A percentile compares a stretch with the other conserved stretches of the same genome.
These are phyloP conservation scores for Chalciporus piperatus DNA, from an alignment of 768 basidiomycete genomes.

Conservation along the genomic window DNA sequence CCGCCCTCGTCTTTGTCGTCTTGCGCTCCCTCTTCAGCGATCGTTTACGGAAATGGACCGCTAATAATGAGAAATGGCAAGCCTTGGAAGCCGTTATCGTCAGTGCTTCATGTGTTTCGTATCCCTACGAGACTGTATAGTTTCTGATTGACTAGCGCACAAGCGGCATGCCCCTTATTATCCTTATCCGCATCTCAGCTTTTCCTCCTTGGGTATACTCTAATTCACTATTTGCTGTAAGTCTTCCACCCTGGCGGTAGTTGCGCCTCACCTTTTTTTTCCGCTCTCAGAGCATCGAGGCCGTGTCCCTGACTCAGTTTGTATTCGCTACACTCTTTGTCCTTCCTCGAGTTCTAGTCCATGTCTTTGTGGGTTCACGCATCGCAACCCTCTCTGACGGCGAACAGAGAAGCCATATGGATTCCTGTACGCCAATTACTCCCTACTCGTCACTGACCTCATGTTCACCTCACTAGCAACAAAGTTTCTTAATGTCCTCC, in stretches of 20 bases:
- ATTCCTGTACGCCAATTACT: constrained; percentile 49
- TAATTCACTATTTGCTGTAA: constrained; percentile 75
- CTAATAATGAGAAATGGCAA: constrained; percentile 68
- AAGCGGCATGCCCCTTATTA: constrained; percentile 78
- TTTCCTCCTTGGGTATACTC: constrained; percentile 88
- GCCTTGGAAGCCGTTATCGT: constrained; percentile 76
- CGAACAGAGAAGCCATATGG: constrained; percentile 70
- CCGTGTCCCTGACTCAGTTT: constrained; percentile 76
- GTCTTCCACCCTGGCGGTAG: constrained; percentile 24
- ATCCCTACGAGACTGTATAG: background rate
- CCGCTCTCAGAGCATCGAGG: constrained; percentile 57
- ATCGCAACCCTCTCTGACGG: constrained; percentile 76
- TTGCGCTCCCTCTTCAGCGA: constrained; percentile 58
- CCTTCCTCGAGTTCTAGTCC: constrained; percentile 68
- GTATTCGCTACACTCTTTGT: constrained; percentile 66
- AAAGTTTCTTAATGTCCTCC: constrained; percentile 58
- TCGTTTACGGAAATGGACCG: constrained; percentile 57
- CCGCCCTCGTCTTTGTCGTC: constrained; percentile 56
- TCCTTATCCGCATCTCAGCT: constrained; percentile 77
- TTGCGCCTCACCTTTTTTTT: constrained; percentile 7
- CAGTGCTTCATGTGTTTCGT: constrained; percentile 22
- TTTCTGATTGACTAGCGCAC: constrained; percentile 43
- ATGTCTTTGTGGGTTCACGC: constrained; percentile 76
- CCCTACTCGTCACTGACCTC: constrained; percentile 2
- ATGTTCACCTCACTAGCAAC: constrained; percentile 42